phyloP scores from a whole-genome alignment of 2,329 filamentous ascomycete genomes.

The Aspergillus sp. region DNA sequence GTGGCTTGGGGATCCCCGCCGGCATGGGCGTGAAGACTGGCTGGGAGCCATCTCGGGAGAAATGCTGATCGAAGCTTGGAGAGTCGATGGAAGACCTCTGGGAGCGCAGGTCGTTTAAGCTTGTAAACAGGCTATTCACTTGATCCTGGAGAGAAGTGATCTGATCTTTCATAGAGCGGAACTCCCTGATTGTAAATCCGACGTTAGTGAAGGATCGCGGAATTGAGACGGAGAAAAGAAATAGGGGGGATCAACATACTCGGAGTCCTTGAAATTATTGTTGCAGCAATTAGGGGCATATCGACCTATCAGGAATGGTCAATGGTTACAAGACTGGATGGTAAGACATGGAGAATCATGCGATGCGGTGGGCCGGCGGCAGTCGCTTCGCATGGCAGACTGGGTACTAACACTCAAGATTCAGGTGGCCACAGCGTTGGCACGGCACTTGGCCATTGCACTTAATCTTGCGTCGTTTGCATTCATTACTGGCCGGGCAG shows the following conservation, averaged over 20 bases:
- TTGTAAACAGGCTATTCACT: constrained; percentile 72
- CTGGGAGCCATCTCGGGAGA: constrained; percentile 40
- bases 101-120: constrained; percentile 64
- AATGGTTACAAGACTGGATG: constrained; percentile 7
- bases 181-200: constrained; percentile 55
- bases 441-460: constrained; percentile 66
- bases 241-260: constrained; percentile 44
- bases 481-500: constrained; percentile 53
- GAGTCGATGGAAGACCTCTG: constrained; percentile 38
- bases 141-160: constrained; percentile 77
- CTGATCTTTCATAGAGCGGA: constrained; percentile 74
- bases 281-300: constrained; percentile 66
- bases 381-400: too few species aligned
- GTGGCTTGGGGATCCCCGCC: constrained; percentile 44
- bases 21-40: constrained; percentile 36
- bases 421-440: constrained; percentile 63
- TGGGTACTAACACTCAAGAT: constrained; percentile 51
- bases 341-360: background rate
- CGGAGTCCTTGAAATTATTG: constrained; percentile 86
- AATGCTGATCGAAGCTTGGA: constrained; percentile 28
- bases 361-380: constrained; percentile 1
- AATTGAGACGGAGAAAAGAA: background rate
- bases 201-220: background rate
- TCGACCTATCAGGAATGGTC: constrained; percentile 38
- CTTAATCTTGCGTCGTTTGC: constrained; percentile 66